These are phyloP conservation scores for Euphorbia celastroides DNA, from an alignment of 441 rosid species.

Conservation along the genomic window DNA sequence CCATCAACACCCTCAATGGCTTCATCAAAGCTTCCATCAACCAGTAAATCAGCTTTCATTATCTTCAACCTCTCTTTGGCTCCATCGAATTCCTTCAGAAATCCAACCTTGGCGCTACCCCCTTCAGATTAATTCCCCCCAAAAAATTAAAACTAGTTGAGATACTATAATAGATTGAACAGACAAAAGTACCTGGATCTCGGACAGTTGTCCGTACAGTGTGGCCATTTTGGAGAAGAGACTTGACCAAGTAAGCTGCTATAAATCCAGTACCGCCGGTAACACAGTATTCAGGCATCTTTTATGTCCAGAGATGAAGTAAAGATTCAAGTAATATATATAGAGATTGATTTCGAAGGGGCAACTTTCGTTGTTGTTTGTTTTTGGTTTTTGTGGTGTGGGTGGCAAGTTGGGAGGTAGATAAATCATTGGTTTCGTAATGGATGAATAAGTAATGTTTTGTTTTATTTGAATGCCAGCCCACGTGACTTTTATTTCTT, in stretches of 20 bases:
- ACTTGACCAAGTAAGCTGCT: conserved; percentile 54
- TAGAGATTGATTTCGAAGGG: neutral
- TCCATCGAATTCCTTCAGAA: conserved; percentile 50
- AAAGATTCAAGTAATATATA: no score
- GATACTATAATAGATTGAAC: no score
- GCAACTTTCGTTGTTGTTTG: neutral
- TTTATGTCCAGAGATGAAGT: neutral
- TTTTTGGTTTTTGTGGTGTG: neutral
- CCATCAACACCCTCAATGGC: conserved; percentile 70
- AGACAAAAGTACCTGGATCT: conserved; percentile 45
- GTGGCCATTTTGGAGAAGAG: conserved; percentile 54
- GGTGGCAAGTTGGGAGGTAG: neutral
- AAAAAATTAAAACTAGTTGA: no score
- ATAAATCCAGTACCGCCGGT: conserved; percentile 87
- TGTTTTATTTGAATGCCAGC: neutral
- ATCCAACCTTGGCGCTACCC: conserved; percentile 50
- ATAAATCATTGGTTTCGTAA: conserved; percentile 6
- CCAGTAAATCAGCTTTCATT: conserved; percentile 60
- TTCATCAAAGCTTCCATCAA: conserved; percentile 69
- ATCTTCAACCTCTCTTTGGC: conserved; percentile 72
- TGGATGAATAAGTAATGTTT: neutral
- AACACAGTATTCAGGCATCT: conserved; percentile 71
- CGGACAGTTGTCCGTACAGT: conserved; percentile 59
- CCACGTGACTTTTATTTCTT: neutral
- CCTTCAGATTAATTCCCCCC: conserved; percentile 19